These are phyloP conservation scores for Hortiboletus flavorubellus DNA, from an alignment of 768 basidiomycete genomes.

Conservation along the genomic window DNA sequence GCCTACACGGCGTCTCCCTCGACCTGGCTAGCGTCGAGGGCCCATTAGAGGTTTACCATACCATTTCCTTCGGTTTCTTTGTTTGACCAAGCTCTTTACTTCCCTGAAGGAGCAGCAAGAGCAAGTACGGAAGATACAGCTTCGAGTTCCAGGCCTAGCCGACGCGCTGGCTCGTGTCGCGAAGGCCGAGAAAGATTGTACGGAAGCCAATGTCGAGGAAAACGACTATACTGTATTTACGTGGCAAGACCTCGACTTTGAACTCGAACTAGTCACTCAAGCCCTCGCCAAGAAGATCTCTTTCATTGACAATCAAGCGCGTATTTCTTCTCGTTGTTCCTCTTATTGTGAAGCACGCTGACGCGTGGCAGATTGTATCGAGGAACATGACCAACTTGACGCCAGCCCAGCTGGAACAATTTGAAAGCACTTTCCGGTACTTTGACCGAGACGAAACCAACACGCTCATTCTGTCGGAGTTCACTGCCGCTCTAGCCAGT, in stretches of 20 bases:
- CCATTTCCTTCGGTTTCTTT: conserved; percentile 3
- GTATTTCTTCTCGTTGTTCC: not conserved
- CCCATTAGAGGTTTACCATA: conserved; percentile 58
- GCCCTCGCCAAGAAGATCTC: conserved; percentile 87
- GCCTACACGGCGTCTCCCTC: conserved; percentile 60
- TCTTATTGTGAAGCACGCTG: conserved; percentile 4
- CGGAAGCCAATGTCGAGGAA: conserved; percentile 89
- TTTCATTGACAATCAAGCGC: conserved; percentile 94
- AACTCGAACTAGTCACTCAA: conserved; percentile 77
- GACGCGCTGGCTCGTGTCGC: conserved; percentile 54
- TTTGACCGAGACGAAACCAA: conserved; percentile 94
- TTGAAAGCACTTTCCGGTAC: conserved; percentile 95
- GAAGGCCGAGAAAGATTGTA: conserved; percentile 71
- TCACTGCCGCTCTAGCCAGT: conserved; percentile 92
- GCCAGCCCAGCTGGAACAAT: conserved; percentile 93
- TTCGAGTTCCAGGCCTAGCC: conserved; percentile 62
- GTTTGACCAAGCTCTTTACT: conserved; percentile 3
- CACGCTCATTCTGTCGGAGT: conserved; percentile 78
- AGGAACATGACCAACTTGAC: conserved; percentile 92
- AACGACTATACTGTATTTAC: conserved; percentile 95
- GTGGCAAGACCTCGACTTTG: conserved; percentile 85
- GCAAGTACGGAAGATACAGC: conserved; percentile 60
- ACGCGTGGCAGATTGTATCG: conserved; percentile 72
- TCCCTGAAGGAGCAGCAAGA: conserved; percentile 67
- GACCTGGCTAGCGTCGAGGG: conserved; percentile 76